These are phyloP conservation scores for Phaffomyces opuntiae DNA, from an alignment of 805 yeast species.

Conservation along the genomic window DNA sequence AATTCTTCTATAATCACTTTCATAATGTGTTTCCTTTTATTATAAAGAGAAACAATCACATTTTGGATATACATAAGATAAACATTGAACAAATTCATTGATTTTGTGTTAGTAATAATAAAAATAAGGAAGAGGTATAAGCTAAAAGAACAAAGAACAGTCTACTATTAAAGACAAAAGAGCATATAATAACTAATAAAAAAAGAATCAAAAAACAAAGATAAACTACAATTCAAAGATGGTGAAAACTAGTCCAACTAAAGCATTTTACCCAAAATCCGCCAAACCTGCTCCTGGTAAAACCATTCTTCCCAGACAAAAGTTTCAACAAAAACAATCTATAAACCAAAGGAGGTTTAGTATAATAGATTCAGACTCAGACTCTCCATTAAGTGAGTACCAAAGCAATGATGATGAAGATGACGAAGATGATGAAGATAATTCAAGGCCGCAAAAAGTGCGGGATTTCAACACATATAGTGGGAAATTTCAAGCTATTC, in stretches of 20 bases:
- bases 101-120: too few species aligned
- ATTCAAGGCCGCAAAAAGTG: neutral
- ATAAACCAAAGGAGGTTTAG: constrained; percentile 35
- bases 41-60: neutral
- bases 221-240: neutral
- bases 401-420: constrained; percentile 26
- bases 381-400: constrained; percentile 31
- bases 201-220: neutral
- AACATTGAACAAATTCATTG: too few species aligned
- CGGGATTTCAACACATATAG: constrained; percentile 4
- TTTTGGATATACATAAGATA: too few species aligned
- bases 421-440: constrained; percentile 16
- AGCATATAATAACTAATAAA: neutral
- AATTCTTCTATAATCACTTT: neutral
- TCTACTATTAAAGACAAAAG: too few species aligned
- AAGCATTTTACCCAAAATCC: constrained; percentile 17
- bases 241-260: constrained; percentile 14
- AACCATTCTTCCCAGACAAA: constrained; percentile 19
- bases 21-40: constrained; percentile 2
- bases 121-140: too few species aligned
- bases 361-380: constrained; percentile 34
- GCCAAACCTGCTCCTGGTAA: constrained; percentile 24
- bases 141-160: too few species aligned
- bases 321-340: constrained; percentile 5
- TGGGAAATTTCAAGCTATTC: constrained; percentile 25